These are phyloP conservation scores for Penicillium sumatraense DNA, from an alignment of 2,329 filamentous ascomycete species.

Conservation along the genomic window DNA sequence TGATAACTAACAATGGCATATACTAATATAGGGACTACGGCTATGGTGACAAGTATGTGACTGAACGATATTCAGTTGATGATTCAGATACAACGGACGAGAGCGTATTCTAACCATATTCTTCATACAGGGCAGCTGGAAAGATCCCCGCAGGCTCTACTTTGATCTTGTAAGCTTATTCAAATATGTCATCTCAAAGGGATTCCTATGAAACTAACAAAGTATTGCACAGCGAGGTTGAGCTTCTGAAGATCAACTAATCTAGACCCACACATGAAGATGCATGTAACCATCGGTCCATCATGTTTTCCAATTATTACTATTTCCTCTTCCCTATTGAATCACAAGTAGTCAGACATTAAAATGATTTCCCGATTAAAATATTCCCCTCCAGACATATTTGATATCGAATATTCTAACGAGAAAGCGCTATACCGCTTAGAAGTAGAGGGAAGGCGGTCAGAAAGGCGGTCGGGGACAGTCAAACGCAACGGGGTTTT, in stretches of 20 bases:
- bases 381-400: not conserved
- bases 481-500: constrained; percentile 11
- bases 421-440: not conserved
- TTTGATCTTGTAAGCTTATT: constrained; percentile 73
- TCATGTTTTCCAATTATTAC: too few species aligned
- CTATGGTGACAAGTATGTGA: constrained; percentile 43
- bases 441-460: constrained; percentile 2
- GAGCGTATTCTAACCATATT: constrained; percentile 9
- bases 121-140: constrained; percentile 16
- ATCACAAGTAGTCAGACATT: too few species aligned
- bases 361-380: too few species aligned
- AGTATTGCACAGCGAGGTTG: constrained; percentile 61
- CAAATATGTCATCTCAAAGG: not conserved
- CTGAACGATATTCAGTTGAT: not conserved
- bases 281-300: too few species aligned
- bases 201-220: constrained; percentile 1
- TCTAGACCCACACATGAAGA: not conserved
- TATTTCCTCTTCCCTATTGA: too few species aligned
- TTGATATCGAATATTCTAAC: not conserved
- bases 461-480: constrained; percentile 14
- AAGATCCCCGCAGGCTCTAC: constrained; percentile 71
- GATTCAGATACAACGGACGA: not conserved
- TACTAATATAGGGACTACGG: constrained; percentile 33
- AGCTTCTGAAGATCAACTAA: constrained; percentile 66
- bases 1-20: not conserved